Base-by-base conservation (phyloP, 2,329 filamentous ascomycete genomes). In the Emmonsiellopsis sp. region DNA sequence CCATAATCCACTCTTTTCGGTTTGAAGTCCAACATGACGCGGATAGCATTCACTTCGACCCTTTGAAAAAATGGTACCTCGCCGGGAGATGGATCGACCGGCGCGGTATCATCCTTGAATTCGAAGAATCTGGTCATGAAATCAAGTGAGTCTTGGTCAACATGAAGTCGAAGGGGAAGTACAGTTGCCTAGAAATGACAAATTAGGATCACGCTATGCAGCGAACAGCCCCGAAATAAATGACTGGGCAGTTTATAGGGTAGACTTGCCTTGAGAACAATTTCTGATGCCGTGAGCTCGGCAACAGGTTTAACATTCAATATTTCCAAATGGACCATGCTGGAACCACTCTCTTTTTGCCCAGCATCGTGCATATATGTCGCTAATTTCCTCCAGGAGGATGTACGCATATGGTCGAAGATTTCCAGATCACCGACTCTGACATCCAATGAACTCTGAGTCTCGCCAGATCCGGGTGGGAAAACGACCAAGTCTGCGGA, bases 121-220 rank as follows among this genome's bases (percentile, higher is more conserved):
- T 95, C 91, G 63, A 98, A 98, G 75, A 98, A 98, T 1, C 93
- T 84, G 1, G 87, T 95, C 65, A 98, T 88, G 66, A 98, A 98
- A 67, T 98, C 93, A 3, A 98, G 79, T 0, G 93, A 92, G 70
- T 98, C 93, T 70, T 98, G 93, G 64, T 98, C 93, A 35, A 98
- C 91, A 66, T 98, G 93, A 1, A 98, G 77, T 43, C 93, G 83
- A 31, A 98, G 74, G 1, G 93, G 93, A 32, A 97, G 77, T 15
- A 98, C 69, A 0, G 83, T 86, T 11, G 82, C 81, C 74, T 79
- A 62, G 5, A 51, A n/a, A 20, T 57, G 20, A 26, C 8, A 37
- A 26, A 48, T 63, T 56, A 67, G 56, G 44, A 50, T 34, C n/a
- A 32, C 30, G 4, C 37, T 3, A 37, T 52, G 15, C 16, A 37